Evolutionary conservation across 495 filamentous ascomycete genomes (phyloP).

Genomic region (Aspergillus homomorphus): DNA sequence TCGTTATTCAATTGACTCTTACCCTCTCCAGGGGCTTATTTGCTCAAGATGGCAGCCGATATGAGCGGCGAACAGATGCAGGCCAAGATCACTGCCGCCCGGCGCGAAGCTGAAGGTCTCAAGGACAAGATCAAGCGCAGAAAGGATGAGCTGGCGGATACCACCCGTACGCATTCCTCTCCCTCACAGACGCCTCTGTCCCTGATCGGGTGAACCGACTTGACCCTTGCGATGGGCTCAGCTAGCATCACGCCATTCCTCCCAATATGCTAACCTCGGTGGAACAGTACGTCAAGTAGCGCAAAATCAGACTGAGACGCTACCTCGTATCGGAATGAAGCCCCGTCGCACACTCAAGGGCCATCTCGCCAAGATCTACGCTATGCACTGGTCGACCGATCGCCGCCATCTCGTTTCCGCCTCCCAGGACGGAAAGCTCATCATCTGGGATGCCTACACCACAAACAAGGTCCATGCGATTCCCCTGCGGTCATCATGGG

Average conservation of each 20-base stretch:
- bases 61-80: conserved; percentile 73
- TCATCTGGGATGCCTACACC: conserved; percentile 99
- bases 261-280: conserved; percentile 22
- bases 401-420: conserved; percentile 96
- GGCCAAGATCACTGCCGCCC: conserved; percentile 89
- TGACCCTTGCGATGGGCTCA: neutral
- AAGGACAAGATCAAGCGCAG: conserved; percentile 99
- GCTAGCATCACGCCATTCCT: conserved; percentile 6
- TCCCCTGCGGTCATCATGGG: conserved; percentile 96
- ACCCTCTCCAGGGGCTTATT: conserved; percentile 25
- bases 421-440: conserved; percentile 98
- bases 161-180: conserved; percentile 71
- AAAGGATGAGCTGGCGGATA: conserved; percentile 98
- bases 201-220: neutral
- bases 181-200: neutral
- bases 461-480: conserved; percentile 99
- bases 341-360: conserved; percentile 93
- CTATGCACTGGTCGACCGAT: conserved; percentile 99
- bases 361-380: conserved; percentile 98
- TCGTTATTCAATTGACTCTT: conserved; percentile 20
- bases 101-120: conserved; percentile 94
- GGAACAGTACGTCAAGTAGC: conserved; percentile 84
- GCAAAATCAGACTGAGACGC: conserved; percentile 77
- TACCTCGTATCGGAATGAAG: conserved; percentile 94
- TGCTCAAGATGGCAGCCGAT: conserved; percentile 54